Base-by-base conservation (phyloP, 202 grass and related monocot species). In the Cymbopogon flexuosus region DNA sequence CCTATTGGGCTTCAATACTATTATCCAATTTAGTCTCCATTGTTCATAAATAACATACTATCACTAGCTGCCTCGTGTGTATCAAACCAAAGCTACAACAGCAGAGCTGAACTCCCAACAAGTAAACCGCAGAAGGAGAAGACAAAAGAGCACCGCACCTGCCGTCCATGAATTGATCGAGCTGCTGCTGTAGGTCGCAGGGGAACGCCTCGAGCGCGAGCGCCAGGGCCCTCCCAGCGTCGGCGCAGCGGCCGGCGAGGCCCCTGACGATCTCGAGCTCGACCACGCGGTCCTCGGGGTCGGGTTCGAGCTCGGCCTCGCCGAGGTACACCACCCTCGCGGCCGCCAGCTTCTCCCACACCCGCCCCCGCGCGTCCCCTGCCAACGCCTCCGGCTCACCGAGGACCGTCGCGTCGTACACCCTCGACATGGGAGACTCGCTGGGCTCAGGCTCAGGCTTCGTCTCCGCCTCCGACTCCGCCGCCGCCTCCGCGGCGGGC, bases 401-500 rank as follows among this genome's bases (percentile, higher is more conserved):
- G 66, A 94, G 93, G 75, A 92, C 94, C 37, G 94, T 92, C 34
- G 94, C 94, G 49, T 97, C 94, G 35, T 97, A 97, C 71, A 97
- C 84, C 88, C 94, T 91, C 67, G 94, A 94, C 62, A 86, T 29
- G 76, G 93, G 57, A 56, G 81, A 81, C 70, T 85, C 85, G 5
- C 87, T 56, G 5, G 45, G 54, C 80, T 89, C 76, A 11, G 77
- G 61, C 42, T 46, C 68, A 66, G 27, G 33, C 11, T 74, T 33
- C 10, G 47, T 2, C 75, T 85, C 71, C 8, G 41, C 27, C 4
- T 30, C 82, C 65, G 60, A 5, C 67, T 77, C 75, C 14, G 47
- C 16, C 6, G 16, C 79, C 65, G 61, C 10, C 67, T 80, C 79
- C 14, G 47, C 21, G 5, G 27, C 58, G 51, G 52, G 21, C 14